Evolutionary conservation across 106 monocot species (phyloP).

Genomic region (Dendrobium huoshanense): DNA sequence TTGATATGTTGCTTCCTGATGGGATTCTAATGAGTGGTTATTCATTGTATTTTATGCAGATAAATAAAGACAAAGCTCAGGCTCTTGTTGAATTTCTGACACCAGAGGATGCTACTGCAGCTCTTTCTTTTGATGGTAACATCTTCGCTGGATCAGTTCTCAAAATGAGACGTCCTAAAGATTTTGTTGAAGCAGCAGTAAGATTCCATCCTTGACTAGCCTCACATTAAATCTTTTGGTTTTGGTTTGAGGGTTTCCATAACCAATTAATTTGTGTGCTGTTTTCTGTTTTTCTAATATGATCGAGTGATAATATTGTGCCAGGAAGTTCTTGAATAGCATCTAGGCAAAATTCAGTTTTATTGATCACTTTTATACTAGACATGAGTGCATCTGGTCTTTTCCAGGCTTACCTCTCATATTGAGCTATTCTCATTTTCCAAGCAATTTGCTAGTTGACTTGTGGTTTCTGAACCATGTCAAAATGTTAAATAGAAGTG

Average conservation of each 20-base stretch:
- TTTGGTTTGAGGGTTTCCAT: neutral
- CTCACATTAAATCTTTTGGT: slow-evolving; percentile 1
- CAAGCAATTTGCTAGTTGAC: neutral
- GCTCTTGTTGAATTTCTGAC: slow-evolving; percentile 97
- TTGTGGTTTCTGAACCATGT: neutral
- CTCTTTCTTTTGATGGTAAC: slow-evolving; percentile 82
- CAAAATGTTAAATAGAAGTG: too few species aligned
- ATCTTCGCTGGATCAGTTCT: slow-evolving; percentile 54
- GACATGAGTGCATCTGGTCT: neutral
- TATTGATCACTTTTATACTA: neutral
- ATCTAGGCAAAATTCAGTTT: neutral
- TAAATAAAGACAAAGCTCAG: slow-evolving; percentile 91
- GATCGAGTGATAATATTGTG: neutral
- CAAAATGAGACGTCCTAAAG: slow-evolving; percentile 89
- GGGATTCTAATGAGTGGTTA: neutral
- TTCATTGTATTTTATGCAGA: slow-evolving; percentile 31
- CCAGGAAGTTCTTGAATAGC: neutral
- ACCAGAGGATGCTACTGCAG: slow-evolving; percentile 89
- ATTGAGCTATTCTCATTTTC: neutral
- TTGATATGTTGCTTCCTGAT: neutral
- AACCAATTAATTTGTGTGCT: neutral
- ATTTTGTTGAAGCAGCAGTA: slow-evolving; percentile 84
- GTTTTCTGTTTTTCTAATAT: neutral
- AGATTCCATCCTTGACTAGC: slow-evolving; percentile 24
- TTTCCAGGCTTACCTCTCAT: neutral